Evolutionary conservation across 805 yeast genomes (phyloP), one percentile per base, ranked within the genome.

Genomic region (Metschnikowia kunwiensis): DNA sequence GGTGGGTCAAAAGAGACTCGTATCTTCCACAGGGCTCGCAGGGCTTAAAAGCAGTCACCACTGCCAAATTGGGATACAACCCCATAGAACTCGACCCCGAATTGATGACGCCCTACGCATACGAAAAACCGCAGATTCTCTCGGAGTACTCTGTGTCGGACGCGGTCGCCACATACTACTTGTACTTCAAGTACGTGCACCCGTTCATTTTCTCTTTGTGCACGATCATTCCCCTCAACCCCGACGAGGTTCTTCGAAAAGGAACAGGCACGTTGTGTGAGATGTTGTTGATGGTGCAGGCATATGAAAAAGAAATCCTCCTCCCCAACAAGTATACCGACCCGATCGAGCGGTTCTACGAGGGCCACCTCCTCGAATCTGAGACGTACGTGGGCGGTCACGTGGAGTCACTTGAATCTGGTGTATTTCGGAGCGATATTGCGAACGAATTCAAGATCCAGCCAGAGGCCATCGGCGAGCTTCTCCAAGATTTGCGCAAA

Each of bases 381-480:
- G 99, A 93, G 60, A 93, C 99, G 0, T 93, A 93, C 56, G 97
- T 93, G 18, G 99, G 99, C 40, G 99, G 99, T 1, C 98, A 93
- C 51, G 99, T 93, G 15, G 97, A 94, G 61, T 86, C 96, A 6
- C 64, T 94, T 37, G 98, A 94, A 59, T 96, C 98, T 7, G 99
- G 99, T 37, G 98, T 93, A 1, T 93, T 94, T 55, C 68, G 99
- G 50, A 82, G 94, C 33, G 99, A 93, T 55, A 70, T 93, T 22
- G 74, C 80, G 3, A 76, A 73, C 31, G 76, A 82, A 26, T 93
- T 94, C 63, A 75, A 72, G 21, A 70, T 94, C 25, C 96, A 88
- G 52, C 80, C 95, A 0, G 66, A 79, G 0, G 95, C 88, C 1
- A 70, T 93, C 24, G 95, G 88, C 47, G 93, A 85, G 50, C 70